These are phyloP conservation scores for Heliosperma pusillum DNA, from an alignment of 148 eudicot species.

Conservation along the genomic window DNA sequence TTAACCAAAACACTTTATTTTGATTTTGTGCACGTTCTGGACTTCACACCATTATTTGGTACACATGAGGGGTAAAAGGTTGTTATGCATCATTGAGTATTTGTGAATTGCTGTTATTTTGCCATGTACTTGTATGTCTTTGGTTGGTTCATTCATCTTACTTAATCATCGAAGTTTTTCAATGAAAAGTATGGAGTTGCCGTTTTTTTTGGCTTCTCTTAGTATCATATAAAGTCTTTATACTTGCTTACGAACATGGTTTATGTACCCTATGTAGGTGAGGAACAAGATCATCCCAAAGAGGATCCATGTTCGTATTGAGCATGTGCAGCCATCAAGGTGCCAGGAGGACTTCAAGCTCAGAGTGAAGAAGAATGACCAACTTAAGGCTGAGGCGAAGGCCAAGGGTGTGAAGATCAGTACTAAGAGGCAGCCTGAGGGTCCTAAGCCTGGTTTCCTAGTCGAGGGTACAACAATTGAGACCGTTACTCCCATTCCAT, in stretches of 20 bases:
- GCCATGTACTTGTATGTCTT: too few species aligned
- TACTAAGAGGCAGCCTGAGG: slow-evolving; percentile 61
- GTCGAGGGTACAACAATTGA: slow-evolving; percentile 53
- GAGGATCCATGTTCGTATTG: slow-evolving; percentile 62
- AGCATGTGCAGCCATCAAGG: slow-evolving; percentile 49
- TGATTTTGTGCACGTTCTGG: too few species aligned
- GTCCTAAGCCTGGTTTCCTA: slow-evolving; percentile 59
- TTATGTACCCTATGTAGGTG: slow-evolving; percentile 30
- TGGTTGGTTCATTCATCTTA: too few species aligned
- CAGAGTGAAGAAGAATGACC: slow-evolving; percentile 47
- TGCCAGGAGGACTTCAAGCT: slow-evolving; percentile 54
- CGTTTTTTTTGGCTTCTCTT: too few species aligned
- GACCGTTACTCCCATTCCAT: slow-evolving; percentile 53
- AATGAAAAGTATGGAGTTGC: too few species aligned
- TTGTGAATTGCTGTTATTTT: too few species aligned
- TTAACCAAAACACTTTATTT: too few species aligned
- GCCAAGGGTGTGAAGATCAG: slow-evolving; percentile 48
- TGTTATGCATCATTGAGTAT: background rate
- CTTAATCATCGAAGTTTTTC: too few species aligned
- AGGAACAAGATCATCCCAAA: slow-evolving; percentile 47
- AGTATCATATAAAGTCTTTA: too few species aligned
- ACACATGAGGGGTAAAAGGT: too few species aligned
- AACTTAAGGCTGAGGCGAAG: slow-evolving; percentile 58
- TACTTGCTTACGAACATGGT: too few species aligned
- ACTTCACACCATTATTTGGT: too few species aligned